Evolutionary conservation across 371 early-diverging fungal genomes (phyloP).

Genomic region (Batkoa obscura): DNA sequence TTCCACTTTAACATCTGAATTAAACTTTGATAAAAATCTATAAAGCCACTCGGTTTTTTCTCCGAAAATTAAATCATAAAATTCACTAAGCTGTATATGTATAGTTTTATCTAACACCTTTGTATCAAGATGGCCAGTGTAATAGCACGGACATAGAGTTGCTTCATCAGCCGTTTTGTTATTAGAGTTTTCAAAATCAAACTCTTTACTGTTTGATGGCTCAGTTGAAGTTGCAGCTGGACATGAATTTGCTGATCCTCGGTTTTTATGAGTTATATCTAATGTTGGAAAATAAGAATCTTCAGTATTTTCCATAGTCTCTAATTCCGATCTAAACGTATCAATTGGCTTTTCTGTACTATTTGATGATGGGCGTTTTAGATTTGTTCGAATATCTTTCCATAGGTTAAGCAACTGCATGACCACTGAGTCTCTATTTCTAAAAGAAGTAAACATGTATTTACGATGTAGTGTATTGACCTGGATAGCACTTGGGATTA

Average conservation of each 20-base stretch:
- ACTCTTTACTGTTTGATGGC: not conserved
- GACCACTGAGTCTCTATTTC: not conserved
- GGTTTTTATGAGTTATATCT: not conserved
- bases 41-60: not conserved
- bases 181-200: not conserved
- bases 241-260: too few relatives aligned
- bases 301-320: not conserved
- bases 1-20: not conserved
- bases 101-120: not conserved
- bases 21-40: not conserved
- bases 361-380: not conserved
- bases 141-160: not conserved
- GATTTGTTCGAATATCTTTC: not conserved
- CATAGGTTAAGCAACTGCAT: not conserved
- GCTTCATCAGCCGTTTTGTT: not conserved
- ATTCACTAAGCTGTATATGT: not conserved
- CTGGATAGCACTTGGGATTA: slow-evolving; percentile 70
- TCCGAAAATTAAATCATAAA: not conserved
- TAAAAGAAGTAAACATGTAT: slow-evolving; percentile 4
- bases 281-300: too few relatives aligned
- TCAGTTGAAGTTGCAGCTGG: too few relatives aligned
- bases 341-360: not conserved
- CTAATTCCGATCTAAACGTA: not conserved
- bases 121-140: not conserved
- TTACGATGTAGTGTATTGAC: slow-evolving; percentile 49